These are phyloP conservation scores for Eutrema japonicum DNA, from an alignment of 345 rosid genomes.

Conservation along the genomic window DNA sequence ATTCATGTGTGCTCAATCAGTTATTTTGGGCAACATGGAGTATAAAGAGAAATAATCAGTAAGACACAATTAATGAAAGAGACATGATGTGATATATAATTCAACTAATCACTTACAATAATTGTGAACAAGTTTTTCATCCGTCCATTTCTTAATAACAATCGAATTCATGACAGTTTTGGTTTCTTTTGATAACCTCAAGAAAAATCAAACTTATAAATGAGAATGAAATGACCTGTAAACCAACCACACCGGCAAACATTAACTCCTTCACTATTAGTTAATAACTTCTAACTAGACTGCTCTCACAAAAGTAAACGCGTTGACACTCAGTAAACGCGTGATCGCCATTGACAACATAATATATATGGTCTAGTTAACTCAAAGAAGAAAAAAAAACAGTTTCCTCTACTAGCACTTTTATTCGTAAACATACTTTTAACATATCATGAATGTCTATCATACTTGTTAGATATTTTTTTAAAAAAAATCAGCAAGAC, in stretches of 20 bases:
- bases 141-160: not conserved
- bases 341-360: constrained; percentile 4
- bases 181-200: constrained; percentile 9
- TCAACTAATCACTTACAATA: not conserved
- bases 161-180: constrained; percentile 1
- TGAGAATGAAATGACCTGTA: constrained; percentile 15
- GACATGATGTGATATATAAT: constrained; percentile 10
- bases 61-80: not conserved
- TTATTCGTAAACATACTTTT: not conserved
- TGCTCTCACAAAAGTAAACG: constrained; percentile 23
- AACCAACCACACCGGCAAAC: constrained; percentile 27
- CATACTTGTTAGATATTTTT: too few relatives aligned
- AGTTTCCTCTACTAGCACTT: not conserved
- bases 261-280: constrained; percentile 29
- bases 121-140: not conserved
- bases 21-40: not conserved
- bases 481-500: not conserved
- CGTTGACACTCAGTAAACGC: constrained; percentile 10
- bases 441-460: too few relatives aligned
- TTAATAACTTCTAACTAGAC: constrained; percentile 13
- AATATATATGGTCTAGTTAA: too few relatives aligned
- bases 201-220: constrained; percentile 30
- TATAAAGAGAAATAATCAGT: not conserved
- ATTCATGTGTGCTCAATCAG: not conserved
- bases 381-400: not conserved